Base-by-base conservation (phyloP, 768 basidiomycete genomes). In the Rhodotorula toruloides region DNA sequence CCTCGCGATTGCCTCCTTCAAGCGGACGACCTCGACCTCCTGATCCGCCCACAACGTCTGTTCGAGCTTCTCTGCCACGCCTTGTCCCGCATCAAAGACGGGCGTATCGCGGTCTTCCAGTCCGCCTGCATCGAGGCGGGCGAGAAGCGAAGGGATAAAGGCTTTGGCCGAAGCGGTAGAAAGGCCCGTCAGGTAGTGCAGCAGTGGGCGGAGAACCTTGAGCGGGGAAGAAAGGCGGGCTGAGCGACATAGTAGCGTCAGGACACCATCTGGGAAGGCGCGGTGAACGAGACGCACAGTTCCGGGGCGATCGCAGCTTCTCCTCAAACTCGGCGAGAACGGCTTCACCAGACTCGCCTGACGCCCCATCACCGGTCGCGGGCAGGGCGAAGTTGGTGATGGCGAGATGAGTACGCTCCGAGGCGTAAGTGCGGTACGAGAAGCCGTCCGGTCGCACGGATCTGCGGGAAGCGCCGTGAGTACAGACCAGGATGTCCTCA, bases 241-340 rank as follows among this genome's bases (percentile, higher is more conserved):
- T n/a, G 27, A 49, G 48, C n/a, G 50, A 16, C 32, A n/a, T n/a
- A n/a, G n/a, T n/a, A n/a, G n/a, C n/a, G n/a, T n/a, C n/a, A n/a
- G n/a, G n/a, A n/a, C n/a, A n/a, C n/a, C n/a, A 46, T 25, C 25
- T 16, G 29, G 31, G 25, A 14, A 8, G 21, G 32, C 16, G 21
- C 8, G 42, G 22, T 21, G 27, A 39, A 37, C 52, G 22, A 29
- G 31, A 57, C 61, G 44, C 47, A 62, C 61, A 2, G 37, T 62
- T 47, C 14, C 10, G 14, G 27, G 22, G 21, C 6, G 34, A 14
- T 1, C 8, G 29, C 27, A 62, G 36, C 12, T 31, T 11, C 13
- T 14, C 42, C 31, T 29, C n/a, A 17, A 61, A 21, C 2, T 44
- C 37, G n/a, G 21, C 16, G 9, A 31, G n/a, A 1, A 34, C 61